These are phyloP conservation scores for Trametes hirsuta DNA, from an alignment of 1,284 basidiomycete species.

Conservation along the genomic window DNA sequence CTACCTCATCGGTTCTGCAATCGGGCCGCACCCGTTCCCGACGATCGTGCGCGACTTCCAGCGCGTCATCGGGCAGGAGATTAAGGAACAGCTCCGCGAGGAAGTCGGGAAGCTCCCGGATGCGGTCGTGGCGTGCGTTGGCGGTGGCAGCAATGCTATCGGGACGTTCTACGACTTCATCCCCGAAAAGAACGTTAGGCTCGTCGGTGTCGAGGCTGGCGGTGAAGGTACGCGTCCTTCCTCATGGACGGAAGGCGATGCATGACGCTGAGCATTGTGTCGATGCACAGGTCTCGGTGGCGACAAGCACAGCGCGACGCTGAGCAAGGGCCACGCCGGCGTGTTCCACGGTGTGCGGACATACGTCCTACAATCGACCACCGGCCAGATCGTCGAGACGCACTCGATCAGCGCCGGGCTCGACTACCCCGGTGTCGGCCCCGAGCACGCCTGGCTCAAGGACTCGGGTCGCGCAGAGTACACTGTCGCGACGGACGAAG, in stretches of 20 bases:
- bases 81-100: conserved; percentile 85
- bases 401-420: conserved; percentile 97
- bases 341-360: conserved; percentile 97
- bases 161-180: conserved; percentile 98
- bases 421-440: conserved; percentile 93
- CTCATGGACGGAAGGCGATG: no score
- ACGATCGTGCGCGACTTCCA: conserved; percentile 99
- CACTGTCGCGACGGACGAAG: conserved; percentile 89
- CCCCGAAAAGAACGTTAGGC: conserved; percentile 76
- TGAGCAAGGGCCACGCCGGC: conserved; percentile 88
- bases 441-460: conserved; percentile 97
- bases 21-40: conserved; percentile 99
- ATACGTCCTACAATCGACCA: conserved; percentile 88
- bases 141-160: conserved; percentile 97
- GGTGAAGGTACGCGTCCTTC: conserved; percentile 72
- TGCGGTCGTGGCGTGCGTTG: conserved; percentile 95
- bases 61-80: conserved; percentile 93
- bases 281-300: conserved; percentile 70
- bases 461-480: conserved; percentile 94
- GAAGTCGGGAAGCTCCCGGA: conserved; percentile 88
- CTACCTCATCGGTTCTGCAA: conserved; percentile 96
- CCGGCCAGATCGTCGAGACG: conserved; percentile 95
- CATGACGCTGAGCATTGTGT: not conserved
- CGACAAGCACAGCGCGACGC: conserved; percentile 88
- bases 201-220: conserved; percentile 95